Evolutionary conservation across 805 yeast genomes (phyloP), one percentile per base, ranked within the genome.

Genomic region (Kluyveromyces aestuarii): DNA sequence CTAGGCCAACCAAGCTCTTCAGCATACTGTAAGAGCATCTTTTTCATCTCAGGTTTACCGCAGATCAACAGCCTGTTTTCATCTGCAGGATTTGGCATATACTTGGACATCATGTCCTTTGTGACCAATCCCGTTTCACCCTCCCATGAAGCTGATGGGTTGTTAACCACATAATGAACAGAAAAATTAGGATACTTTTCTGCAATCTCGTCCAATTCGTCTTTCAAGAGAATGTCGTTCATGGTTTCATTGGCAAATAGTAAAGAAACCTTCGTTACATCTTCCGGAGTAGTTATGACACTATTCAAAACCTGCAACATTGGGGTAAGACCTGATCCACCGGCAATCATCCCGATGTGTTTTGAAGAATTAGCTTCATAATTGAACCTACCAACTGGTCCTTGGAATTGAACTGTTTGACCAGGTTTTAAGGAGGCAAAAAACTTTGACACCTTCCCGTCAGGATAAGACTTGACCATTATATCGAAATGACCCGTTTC

Each of bases 241-340:
- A 77, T 84, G 7, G 88, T 79, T 59, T 84, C 86, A 58, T 85
- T 85, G 33, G 88, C 89, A 61, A 73, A 86, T 46, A 86, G 71
- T 54, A 86, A 67, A 2, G 79, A 72, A 48, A 86, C 72, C 46
- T 74, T 73, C 37, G 91, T 83, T 33, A 62, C 37, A 63, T 84
- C 90, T 49, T 74, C 80, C 2, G 87, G 81, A 27, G 82, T 79
- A 16, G 89, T 84, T 52, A 84, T 77, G 45, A 84, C 73, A 50
- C 77, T 77, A 51, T 85, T 81, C 46, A 86, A 72, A 14, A 90
- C 84, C 68, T 89, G 95, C 60, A 85, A 74, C 68, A 87, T 81
- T 37, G 97, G 96, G 8, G 96, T 87, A 53, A 90, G 83, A 46
- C 97, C 95, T 0, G 91, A 80, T 17, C 95, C 95, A 55, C 93